Evolutionary conservation across 352 stramenopile genomes (phyloP).

Genomic region (Albugo candida): DNA sequence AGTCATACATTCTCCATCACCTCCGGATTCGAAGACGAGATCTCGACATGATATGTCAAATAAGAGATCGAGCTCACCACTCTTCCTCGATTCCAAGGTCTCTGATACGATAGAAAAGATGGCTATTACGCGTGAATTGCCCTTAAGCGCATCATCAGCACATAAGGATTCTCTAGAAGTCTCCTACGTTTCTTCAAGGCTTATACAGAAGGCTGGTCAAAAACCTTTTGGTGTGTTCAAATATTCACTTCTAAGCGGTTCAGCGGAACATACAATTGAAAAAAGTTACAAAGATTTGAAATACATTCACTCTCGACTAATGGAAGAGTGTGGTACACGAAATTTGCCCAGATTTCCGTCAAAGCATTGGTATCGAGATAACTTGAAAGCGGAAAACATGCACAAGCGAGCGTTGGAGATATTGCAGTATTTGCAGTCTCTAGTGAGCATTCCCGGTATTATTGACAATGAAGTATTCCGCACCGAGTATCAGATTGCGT

Average conservation of each 20-base stretch:
- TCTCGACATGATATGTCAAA: background rate
- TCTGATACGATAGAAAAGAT: background rate
- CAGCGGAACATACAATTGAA: slow-evolving; percentile 28
- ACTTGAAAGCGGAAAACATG: slow-evolving; percentile 70
- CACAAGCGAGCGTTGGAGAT: slow-evolving; percentile 69
- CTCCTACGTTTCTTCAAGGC: slow-evolving; percentile 19
- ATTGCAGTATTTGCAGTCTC: slow-evolving; percentile 44
- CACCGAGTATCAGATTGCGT: slow-evolving; percentile 31
- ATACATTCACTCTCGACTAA: slow-evolving; percentile 34
- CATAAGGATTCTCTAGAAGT: slow-evolving; percentile 12
- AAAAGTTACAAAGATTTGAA: slow-evolving; percentile 57
- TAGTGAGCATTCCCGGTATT: slow-evolving; percentile 26
- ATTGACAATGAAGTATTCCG: slow-evolving; percentile 37
- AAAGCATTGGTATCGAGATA: slow-evolving; percentile 55
- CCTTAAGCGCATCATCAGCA: background rate
- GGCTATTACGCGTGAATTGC: background rate
- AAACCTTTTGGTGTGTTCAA: slow-evolving; percentile 48
- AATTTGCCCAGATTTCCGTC: slow-evolving; percentile 55
- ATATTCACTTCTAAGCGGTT: slow-evolving; percentile 23
- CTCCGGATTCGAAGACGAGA: background rate
- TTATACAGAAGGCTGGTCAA: slow-evolving; percentile 32
- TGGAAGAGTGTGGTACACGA: slow-evolving; percentile 10
- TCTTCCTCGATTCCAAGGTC: background rate
- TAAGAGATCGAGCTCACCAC: background rate
- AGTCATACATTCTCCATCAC: background rate